A percentile compares a stretch with the other conserved stretches of the same genome.
Conservation (phyloP, 164 flowering plant species). For the Amborella trichopoda region DNA sequence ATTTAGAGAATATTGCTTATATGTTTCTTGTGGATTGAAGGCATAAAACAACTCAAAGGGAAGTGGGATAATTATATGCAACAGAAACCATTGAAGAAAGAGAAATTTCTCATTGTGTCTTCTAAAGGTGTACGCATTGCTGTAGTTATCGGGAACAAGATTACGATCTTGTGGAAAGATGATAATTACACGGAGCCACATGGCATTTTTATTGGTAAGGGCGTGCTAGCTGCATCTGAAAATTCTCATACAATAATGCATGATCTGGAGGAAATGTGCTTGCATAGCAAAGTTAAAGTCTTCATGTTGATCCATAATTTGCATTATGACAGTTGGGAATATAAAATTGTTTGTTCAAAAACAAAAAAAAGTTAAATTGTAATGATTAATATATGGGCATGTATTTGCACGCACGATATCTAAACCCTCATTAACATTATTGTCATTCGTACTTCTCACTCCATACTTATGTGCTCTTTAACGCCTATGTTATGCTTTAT, state of each 20-base stretch:
- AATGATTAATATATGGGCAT: too few species aligned
- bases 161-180: conserved; percentile 56
- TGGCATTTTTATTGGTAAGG: conserved; percentile 63
- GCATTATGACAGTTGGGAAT: neutral
- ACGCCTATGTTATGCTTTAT: too few species aligned
- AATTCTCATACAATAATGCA: neutral
- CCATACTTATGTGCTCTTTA: too few species aligned
- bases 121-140: conserved; percentile 68
- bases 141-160: conserved; percentile 61
- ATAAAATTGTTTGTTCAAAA: neutral
- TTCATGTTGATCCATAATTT: neutral
- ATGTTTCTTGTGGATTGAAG: conserved; percentile 22
- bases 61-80: conserved; percentile 45
- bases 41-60: conserved; percentile 51
- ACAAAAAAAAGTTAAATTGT: neutral
- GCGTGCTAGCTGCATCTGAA: neutral
- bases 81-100: conserved; percentile 32
- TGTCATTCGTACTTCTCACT: too few species aligned
- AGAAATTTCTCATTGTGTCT: conserved; percentile 55
- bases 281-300: neutral
- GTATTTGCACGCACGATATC: too few species aligned
- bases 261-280: neutral
- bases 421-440: too few species aligned
- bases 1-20: too few species aligned
- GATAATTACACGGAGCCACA: conserved; percentile 67